Percentiles rank a stretch among this genome's conserved stretches.
Evolutionary conservation across 2,329 filamentous ascomycete genomes (phyloP).

Genomic region (Colletotrichum higginsianum): DNA sequence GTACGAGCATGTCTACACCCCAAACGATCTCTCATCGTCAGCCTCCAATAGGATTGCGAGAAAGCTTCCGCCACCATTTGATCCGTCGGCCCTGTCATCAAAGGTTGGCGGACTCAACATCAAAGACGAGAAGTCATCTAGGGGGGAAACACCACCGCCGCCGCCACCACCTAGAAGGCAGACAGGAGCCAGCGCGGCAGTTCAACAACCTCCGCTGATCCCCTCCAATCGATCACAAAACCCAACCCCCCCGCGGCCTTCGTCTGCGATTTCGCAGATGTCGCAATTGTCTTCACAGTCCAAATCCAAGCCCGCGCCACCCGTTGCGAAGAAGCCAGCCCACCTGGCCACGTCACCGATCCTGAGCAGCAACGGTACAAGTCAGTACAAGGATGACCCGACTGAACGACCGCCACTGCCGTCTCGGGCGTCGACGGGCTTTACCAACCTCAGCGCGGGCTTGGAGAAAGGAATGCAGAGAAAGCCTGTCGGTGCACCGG

Average conservation of each 20-base stretch:
- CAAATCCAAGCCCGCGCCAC: slow-evolving; percentile 63
- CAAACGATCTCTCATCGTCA: slow-evolving; percentile 61
- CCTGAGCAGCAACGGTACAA: slow-evolving; percentile 40
- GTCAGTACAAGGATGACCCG: slow-evolving; percentile 41
- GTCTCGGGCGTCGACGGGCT: slow-evolving; percentile 38
- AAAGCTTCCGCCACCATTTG: slow-evolving; percentile 67
- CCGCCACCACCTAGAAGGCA: slow-evolving; percentile 63
- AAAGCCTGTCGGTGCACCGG: slow-evolving; percentile 32
- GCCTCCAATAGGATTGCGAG: slow-evolving; percentile 62
- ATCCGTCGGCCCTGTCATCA: slow-evolving; percentile 61
- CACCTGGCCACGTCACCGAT: slow-evolving; percentile 60
- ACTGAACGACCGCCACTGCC: slow-evolving; percentile 45
- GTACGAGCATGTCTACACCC: slow-evolving; percentile 71
- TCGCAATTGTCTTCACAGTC: slow-evolving; percentile 51
- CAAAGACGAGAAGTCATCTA: slow-evolving; percentile 56
- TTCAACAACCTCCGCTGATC: slow-evolving; percentile 37
- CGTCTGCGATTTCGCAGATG: slow-evolving; percentile 53
- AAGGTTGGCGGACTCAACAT: slow-evolving; percentile 62
- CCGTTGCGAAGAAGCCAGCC: slow-evolving; percentile 75
- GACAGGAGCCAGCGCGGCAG: slow-evolving; percentile 38
- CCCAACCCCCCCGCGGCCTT: slow-evolving; percentile 50
- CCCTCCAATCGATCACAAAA: slow-evolving; percentile 28
- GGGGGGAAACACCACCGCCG: slow-evolving; percentile 59
- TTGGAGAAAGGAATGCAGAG: slow-evolving; percentile 15
- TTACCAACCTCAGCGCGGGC: slow-evolving; percentile 16